Evolutionary conservation across 306 rosid species (phyloP), one percentile per base, ranked within the genome.

Genomic region (Castanea crenata): DNA sequence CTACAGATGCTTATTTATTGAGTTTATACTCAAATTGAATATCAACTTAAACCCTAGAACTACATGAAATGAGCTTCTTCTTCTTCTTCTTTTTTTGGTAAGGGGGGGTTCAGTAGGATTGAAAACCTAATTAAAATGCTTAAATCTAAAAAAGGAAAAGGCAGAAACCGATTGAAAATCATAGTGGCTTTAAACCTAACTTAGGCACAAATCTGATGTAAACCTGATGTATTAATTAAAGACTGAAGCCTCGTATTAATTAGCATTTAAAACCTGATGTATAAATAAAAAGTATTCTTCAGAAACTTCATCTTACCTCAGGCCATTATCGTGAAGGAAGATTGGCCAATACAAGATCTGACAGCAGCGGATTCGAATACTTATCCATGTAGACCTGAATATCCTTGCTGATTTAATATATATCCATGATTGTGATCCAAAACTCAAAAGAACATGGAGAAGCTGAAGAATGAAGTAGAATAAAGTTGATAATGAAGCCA

Each of bases 261-360:
- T 67, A 79, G 81, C 74, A 14, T 59, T 74, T 71, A 51, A 83
- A 84, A 74, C 59, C 25, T 25, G 63, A 72, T 61, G 70, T 55
- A 34, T 46, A 79, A 78, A 38, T 81, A 41, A 74, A 69, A 57
- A 54, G 41, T 21, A 64, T 23, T 63, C 62, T 75, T 69, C 71
- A 34, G 0, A 75, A 84, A 70, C 20, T 79, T 52, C 64, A 64
- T 67, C 76, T 81, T 91, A 95, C 99, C 99, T 87, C 72, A 69
- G 84, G 77, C 90, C 93, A 76, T 79, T 89, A 78, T 89, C 88
- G 82, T 80, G 97, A 82, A 95, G 98, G 78, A 86, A 85, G 78
- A 95, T 80, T 74, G 98, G 98, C 98, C 99, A 95, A 84, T 92
- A 91, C 82, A 92, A 88, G 67, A 95, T 91, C 84, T 92, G 98